Evolutionary conservation across 306 rosid genomes (phyloP), one percentile per base, ranked within the genome.

Genomic region (Calophaca sinica): DNA sequence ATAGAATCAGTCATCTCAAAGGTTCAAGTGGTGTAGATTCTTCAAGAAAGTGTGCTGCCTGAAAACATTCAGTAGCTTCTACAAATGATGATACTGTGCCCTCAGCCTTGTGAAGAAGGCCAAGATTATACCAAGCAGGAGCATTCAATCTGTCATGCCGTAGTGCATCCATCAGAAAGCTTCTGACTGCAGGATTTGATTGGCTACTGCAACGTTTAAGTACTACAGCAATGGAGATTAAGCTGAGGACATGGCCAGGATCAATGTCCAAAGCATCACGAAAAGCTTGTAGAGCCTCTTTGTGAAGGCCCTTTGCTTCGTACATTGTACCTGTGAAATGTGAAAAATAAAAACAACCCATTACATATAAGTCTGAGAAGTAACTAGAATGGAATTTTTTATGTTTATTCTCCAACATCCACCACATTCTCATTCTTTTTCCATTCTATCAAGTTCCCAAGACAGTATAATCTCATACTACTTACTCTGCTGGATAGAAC

Each of bases 41-140:
- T 81, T 92, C 88, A 76, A 94, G 93, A 80, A 60, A 61, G 48
- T 84, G 15, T 52, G 96, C 96, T 78, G 92, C 96, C 85, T 90
- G 87, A 36, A 94, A 94, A 61, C 92, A 94, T 58, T 90, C 98
- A 1, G 83, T 46, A 4, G 96, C 97, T 80, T 92, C 96, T 6
- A 44, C 70, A 50, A 80, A 70, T 10, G 93, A 84, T n/a, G 91
- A 74, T 49, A 49, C 57, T 44, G 82, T 69, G 4, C 88, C 93
- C 77, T 82, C 83, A 14, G 84, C 75, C 75, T 89, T 79, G 84
- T 85, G 80, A 46, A 85, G 77, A 69, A 90, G 80, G 51, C 97
- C 99, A 41, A 96, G 97, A 79, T 89, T 89, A 80, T 90, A 85
- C 98, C 98, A 96, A 1, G 96, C 97, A 20, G 86, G 70, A 70